A percentile compares a stretch with the other conserved stretches of the same genome.
Conservation (phyloP, 495 filamentous ascomycete species). For the Aspergillus homomorphus region DNA sequence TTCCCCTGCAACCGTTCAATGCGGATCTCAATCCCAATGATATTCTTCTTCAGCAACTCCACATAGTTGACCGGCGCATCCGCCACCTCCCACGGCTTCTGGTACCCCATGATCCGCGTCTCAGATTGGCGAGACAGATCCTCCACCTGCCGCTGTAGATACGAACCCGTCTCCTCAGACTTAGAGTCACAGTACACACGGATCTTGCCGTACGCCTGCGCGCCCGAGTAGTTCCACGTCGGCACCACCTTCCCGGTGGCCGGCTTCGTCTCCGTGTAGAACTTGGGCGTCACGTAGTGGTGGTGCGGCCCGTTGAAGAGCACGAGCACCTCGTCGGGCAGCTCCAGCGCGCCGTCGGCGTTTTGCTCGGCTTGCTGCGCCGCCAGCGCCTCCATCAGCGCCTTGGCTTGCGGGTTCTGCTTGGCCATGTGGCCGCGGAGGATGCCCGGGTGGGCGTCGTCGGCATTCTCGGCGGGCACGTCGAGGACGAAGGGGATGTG, state of each 20-base stretch:
- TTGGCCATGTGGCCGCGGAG: slow-evolving; percentile 57
- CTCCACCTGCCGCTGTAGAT: slow-evolving; percentile 42
- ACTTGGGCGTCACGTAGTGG: slow-evolving; percentile 59
- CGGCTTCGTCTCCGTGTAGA: slow-evolving; percentile 57
- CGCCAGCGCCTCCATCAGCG: slow-evolving; percentile 44
- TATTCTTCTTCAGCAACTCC: slow-evolving; percentile 48
- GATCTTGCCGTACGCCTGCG: slow-evolving; percentile 52
- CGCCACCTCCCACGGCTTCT: slow-evolving; percentile 42
- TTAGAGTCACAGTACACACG: slow-evolving; percentile 44
- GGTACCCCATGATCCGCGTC: slow-evolving; percentile 47
- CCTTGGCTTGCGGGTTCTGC: slow-evolving; percentile 54
- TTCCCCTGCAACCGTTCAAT: slow-evolving; percentile 52
- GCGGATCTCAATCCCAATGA: slow-evolving; percentile 53
- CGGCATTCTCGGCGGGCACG: slow-evolving; percentile 25
- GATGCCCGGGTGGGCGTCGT: slow-evolving; percentile 21
- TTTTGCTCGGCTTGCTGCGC: not conserved
- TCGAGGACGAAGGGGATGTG: slow-evolving; percentile 59
- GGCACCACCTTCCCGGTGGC: slow-evolving; percentile 56
- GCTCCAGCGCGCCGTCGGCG: slow-evolving; percentile 8
- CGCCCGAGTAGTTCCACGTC: slow-evolving; percentile 61
- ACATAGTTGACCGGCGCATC: slow-evolving; percentile 50
- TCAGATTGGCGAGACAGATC: slow-evolving; percentile 48
- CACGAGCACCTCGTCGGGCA: slow-evolving; percentile 39
- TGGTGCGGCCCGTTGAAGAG: slow-evolving; percentile 51
- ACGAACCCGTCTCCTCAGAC: slow-evolving; percentile 31